A percentile compares a stretch with the other conserved stretches of the same genome.
Evolutionary conservation across 1,284 basidiomycete genomes (phyloP).

Genomic region (Fereydounia khargensis): DNA sequence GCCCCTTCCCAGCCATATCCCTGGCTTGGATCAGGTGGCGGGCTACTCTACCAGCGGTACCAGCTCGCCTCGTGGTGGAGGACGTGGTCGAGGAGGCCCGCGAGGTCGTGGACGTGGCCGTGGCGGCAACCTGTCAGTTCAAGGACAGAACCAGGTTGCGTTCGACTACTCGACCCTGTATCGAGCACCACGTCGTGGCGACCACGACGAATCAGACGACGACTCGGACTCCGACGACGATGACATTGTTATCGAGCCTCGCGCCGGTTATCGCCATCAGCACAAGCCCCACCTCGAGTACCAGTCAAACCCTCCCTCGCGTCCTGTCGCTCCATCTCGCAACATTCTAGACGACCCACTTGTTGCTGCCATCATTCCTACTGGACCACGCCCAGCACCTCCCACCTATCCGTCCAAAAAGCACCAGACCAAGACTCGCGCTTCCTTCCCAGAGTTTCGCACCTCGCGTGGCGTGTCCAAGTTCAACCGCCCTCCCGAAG

Average conservation of each 20-base stretch:
- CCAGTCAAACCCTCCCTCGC: not conserved
- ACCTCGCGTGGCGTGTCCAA: conserved; percentile 12
- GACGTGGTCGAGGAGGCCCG: conserved; percentile 1
- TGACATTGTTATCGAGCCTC: conserved; percentile 20
- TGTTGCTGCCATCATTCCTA: conserved; percentile 1
- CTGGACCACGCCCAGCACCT: not conserved
- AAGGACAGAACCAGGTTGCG: conserved; percentile 28
- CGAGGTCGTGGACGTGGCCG: conserved; percentile 12
- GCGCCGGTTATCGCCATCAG: conserved; percentile 19
- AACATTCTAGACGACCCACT: not conserved
- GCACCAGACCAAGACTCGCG: too few relatives aligned
- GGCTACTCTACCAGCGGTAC: conserved; percentile 6
- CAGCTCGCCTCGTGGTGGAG: conserved; percentile 17
- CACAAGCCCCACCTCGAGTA: conserved; percentile 26
- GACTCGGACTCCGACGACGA: conserved; percentile 10
- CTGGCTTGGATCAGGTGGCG: conserved; percentile 8
- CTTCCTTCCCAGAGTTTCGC: conserved; percentile 26
- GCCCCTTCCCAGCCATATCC: conserved; percentile 18
- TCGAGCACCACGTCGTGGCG: not conserved
- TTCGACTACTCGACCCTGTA: conserved; percentile 29
- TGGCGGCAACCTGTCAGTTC: conserved; percentile 21
- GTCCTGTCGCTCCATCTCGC: not conserved
- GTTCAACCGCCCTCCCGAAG: conserved; percentile 25
- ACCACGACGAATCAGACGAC: conserved; percentile 4
- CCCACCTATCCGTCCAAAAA: not conserved